Percentiles rank a stretch among this genome's conserved stretches.
Conservation (phyloP, 176 grass and related monocot species). For the Ensete glaucum region DNA sequence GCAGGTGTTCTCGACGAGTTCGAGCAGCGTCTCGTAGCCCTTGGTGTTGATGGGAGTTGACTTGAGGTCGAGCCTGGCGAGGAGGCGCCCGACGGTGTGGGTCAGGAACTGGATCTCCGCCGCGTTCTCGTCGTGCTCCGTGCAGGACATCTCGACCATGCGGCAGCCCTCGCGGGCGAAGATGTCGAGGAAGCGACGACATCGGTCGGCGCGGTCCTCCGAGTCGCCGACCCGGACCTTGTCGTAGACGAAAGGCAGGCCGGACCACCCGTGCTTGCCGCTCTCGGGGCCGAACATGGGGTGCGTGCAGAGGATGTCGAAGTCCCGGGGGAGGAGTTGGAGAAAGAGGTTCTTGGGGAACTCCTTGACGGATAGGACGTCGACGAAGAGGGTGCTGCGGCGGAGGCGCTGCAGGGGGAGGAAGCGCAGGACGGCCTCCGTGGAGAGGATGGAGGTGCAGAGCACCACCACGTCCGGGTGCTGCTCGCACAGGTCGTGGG, state of each 20-base stretch:
- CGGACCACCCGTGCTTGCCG: conserved; percentile 40
- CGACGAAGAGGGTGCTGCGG: conserved; percentile 66
- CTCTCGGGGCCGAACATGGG: conserved; percentile 91
- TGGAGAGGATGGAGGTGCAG: conserved; percentile 62
- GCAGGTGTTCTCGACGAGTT: conserved; percentile 75
- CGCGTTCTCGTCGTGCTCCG: conserved; percentile 50
- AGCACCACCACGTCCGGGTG: conserved; percentile 76
- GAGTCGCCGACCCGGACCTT: conserved; percentile 42
- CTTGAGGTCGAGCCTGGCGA: conserved; percentile 34
- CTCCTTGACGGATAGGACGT: conserved; percentile 89
- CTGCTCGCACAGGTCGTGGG: conserved; percentile 73
- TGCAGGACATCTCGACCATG: conserved; percentile 71
- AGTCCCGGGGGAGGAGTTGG: conserved; percentile 26
- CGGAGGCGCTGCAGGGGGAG: conserved; percentile 71
- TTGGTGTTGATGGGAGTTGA: conserved; percentile 39
- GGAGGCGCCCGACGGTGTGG: conserved; percentile 57
- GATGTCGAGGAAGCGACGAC: conserved; percentile 37
- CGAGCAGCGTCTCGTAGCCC: conserved; percentile 63
- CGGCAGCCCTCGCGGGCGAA: conserved; percentile 60
- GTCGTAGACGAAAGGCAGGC: conserved; percentile 56
- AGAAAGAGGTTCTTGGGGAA: conserved; percentile 63
- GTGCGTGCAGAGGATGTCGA: conserved; percentile 78
- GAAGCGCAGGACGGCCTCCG: conserved; percentile 40
- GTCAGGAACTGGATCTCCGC: conserved; percentile 77
- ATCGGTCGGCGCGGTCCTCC: conserved; percentile 29